Evolutionary conservation across 1,284 basidiomycete species (phyloP).

Genomic region (Mrakiaceae sp.): DNA sequence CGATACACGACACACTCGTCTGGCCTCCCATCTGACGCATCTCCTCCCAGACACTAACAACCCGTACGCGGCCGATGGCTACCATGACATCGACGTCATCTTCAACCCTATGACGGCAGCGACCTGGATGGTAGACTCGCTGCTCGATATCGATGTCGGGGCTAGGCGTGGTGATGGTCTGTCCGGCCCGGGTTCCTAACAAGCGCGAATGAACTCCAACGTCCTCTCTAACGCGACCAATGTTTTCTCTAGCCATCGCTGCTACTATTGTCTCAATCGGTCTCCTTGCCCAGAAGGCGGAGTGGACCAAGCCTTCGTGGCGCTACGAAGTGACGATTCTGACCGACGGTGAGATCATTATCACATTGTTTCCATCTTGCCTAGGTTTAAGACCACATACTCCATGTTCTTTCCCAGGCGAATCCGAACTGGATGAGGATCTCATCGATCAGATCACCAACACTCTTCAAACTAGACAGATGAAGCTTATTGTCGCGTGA

Average conservation of each 20-base stretch:
- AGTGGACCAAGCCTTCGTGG: conserved; percentile 56
- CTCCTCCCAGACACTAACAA: conserved; percentile 55
- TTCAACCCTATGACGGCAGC: conserved; percentile 68
- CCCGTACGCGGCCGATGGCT: conserved; percentile 49
- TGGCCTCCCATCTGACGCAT: not conserved
- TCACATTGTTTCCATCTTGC: too few species aligned
- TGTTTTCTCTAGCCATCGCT: too few species aligned
- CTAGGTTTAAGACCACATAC: too few species aligned
- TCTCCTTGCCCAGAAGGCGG: conserved; percentile 49
- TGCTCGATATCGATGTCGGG: conserved; percentile 53
- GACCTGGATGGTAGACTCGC: conserved; percentile 57
- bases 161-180: conserved; percentile 50
- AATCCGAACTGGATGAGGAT: too few species aligned
- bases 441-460: too few species aligned
- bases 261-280: too few species aligned
- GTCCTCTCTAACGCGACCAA: too few species aligned
- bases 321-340: conserved; percentile 64
- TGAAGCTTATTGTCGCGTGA: too few species aligned
- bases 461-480: too few species aligned
- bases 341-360: conserved; percentile 54
- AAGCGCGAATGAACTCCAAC: too few species aligned
- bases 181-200: too few species aligned
- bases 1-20: conserved; percentile 13
- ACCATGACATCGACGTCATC: conserved; percentile 64
- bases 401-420: too few species aligned